phyloP scores from a whole-genome alignment of 2,329 filamentous ascomycete genomes.

The Stachybotrys chartarum region DNA sequence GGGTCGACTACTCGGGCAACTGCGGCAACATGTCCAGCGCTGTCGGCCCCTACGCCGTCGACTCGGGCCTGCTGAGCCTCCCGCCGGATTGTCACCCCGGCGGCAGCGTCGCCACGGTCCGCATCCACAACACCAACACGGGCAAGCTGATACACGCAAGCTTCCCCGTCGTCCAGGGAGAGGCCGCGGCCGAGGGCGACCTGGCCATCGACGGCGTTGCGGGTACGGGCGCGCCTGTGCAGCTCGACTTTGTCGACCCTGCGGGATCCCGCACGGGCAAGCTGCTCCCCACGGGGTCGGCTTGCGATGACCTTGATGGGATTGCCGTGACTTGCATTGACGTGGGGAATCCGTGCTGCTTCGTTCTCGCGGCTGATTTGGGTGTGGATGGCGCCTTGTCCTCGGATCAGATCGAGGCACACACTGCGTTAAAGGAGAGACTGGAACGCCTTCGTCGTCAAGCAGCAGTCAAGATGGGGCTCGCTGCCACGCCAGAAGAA shows the following conservation, averaged over 20 bases:
- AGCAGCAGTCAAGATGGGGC: conserved; percentile 51
- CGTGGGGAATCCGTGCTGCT: conserved; percentile 52
- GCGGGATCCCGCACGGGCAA: conserved; percentile 51
- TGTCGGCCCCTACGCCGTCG: conserved; percentile 56
- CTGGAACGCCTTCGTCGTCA: conserved; percentile 46
- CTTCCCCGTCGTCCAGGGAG: conserved; percentile 38
- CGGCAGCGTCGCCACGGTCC: conserved; percentile 31
- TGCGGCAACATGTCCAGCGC: conserved; percentile 62
- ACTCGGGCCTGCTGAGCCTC: conserved; percentile 37
- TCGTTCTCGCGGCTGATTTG: conserved; percentile 45
- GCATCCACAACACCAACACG: conserved; percentile 62
- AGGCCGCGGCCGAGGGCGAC: conserved; percentile 30
- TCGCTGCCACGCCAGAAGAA: conserved; percentile 22
- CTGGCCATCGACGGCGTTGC: conserved; percentile 56
- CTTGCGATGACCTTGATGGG: conserved; percentile 38
- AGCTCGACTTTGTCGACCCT: conserved; percentile 51
- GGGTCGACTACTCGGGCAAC: conserved; percentile 57
- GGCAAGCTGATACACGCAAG: conserved; percentile 48
- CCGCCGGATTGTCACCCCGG: conserved; percentile 7
- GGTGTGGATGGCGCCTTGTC: conserved; percentile 41
- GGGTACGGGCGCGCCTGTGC: conserved; percentile 46
- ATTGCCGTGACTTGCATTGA: conserved; percentile 47
- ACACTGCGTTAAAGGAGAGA: conserved; percentile 28
- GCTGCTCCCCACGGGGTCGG: conserved; percentile 37
- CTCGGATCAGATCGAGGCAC: conserved; percentile 42